Evolutionary conservation across 495 filamentous ascomycete genomes (phyloP).

Genomic region (Clohesyomyces aquaticus): DNA sequence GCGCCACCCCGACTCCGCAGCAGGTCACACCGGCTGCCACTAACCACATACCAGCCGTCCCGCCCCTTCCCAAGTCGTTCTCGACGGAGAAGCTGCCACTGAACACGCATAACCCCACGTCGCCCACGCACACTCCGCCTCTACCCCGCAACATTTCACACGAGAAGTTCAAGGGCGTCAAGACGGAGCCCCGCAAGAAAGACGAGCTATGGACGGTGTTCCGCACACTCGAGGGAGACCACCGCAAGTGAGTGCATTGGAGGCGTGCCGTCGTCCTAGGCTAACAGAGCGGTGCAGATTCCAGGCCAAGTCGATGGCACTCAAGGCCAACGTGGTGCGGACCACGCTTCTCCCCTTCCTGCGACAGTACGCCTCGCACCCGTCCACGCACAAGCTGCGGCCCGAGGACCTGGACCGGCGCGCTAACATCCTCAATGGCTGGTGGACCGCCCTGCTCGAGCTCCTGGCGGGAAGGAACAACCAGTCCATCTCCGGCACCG

Average conservation of each 20-base stretch:
- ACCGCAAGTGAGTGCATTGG: conserved; percentile 61
- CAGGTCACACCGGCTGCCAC: conserved; percentile 40
- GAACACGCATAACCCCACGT: conserved; percentile 50
- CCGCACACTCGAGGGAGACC: conserved; percentile 79
- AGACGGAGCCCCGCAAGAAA: conserved; percentile 58
- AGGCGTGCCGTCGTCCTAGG: not conserved
- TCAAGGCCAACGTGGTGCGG: conserved; percentile 82
- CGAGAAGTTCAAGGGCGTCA: conserved; percentile 44
- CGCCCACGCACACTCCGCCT: conserved; percentile 53
- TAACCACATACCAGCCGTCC: conserved; percentile 53
- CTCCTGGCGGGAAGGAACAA: conserved; percentile 78
- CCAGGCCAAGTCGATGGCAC: conserved; percentile 71
- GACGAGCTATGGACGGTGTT: conserved; percentile 93
- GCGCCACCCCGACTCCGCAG: conserved; percentile 14
- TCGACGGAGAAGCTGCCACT: conserved; percentile 62
- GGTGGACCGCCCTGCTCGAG: conserved; percentile 91
- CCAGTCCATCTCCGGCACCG: conserved; percentile 71
- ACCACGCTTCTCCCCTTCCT: conserved; percentile 83
- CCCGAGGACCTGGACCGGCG: conserved; percentile 88
- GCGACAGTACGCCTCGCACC: conserved; percentile 68
- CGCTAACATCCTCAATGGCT: conserved; percentile 83
- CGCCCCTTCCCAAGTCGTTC: conserved; percentile 59
- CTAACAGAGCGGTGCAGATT: conserved; percentile 53
- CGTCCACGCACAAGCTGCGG: conserved; percentile 66
- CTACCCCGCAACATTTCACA: conserved; percentile 55